Conservation (phyloP, 2,329 filamentous ascomycete species). For the Verticillium nonalfalfae region DNA sequence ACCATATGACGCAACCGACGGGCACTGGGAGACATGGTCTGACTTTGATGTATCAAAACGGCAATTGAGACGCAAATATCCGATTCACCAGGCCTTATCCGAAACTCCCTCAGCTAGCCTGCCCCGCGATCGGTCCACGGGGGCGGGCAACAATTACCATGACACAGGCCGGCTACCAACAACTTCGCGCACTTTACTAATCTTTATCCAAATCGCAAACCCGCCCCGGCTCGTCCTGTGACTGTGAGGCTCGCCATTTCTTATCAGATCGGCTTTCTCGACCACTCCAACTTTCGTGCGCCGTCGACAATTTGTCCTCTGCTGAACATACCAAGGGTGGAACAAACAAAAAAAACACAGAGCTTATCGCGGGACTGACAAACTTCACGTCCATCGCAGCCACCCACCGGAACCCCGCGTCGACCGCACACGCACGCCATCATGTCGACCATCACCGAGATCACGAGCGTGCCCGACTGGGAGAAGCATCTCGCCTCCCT, state of each 20-base stretch:
- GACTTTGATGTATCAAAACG: neutral
- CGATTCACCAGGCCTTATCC: slow-evolving; percentile 1
- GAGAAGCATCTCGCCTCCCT: slow-evolving; percentile 59
- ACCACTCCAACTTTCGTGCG: neutral
- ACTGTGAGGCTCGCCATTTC: neutral
- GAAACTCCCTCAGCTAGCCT: slow-evolving; percentile 11
- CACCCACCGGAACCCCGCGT: neutral
- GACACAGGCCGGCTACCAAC: neutral
- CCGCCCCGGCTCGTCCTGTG: slow-evolving; percentile 11
- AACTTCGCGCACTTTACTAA: neutral
- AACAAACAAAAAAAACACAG: neutral
- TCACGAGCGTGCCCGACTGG: slow-evolving; percentile 70
- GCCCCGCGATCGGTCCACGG: slow-evolving; percentile 8
- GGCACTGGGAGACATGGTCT: neutral
- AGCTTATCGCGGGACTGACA: neutral
- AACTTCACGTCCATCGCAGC: neutral
- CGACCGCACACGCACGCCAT: slow-evolving; percentile 12
- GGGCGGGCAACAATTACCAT: slow-evolving; percentile 1
- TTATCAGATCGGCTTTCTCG: neutral
- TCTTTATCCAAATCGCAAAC: neutral
- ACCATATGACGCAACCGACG: slow-evolving; percentile 6
- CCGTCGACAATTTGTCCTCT: neutral
- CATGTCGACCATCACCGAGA: slow-evolving; percentile 75
- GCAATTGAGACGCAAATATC: neutral
- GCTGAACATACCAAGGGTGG: neutral